A percentile compares a stretch with the other conserved stretches of the same genome.
phyloP scores from a whole-genome alignment of 441 rosid species.

The Erodium texanum region DNA sequence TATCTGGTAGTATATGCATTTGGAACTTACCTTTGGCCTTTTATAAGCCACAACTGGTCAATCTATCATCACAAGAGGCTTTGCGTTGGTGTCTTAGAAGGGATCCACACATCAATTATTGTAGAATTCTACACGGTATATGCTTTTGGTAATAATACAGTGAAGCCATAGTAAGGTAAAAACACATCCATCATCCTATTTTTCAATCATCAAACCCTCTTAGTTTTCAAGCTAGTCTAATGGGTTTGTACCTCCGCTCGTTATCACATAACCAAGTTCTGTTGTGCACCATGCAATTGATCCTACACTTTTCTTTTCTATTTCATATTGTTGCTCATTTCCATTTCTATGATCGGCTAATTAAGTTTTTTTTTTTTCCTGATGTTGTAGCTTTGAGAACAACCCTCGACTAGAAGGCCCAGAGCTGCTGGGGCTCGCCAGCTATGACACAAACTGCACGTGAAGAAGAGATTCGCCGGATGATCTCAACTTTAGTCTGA shows the following conservation, averaged over 20 bases:
- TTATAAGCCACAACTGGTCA: neutral
- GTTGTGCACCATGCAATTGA: neutral
- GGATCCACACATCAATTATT: neutral
- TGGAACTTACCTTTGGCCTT: neutral
- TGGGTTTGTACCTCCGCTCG: too few species aligned
- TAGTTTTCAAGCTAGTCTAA: neutral
- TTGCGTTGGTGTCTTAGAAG: too few species aligned
- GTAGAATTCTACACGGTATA: neutral
- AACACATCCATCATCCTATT: neutral
- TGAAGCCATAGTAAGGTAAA: neutral
- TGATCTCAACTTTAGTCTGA: too few species aligned
- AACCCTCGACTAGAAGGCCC: conserved; percentile 96
- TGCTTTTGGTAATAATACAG: neutral
- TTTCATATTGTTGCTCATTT: neutral
- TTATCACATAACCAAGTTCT: neutral
- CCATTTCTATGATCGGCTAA: neutral
- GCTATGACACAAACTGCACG: conserved; percentile 78
- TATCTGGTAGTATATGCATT: neutral
- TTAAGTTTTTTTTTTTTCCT: neutral
- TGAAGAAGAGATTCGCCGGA: conserved; percentile 23
- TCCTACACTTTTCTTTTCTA: neutral
- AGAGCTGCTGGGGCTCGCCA: conserved; percentile 79
- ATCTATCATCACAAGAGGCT: too few species aligned
- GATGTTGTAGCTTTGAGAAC: conserved; percentile 63
- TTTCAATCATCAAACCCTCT: neutral